These are phyloP conservation scores for Lactarius quietus DNA, from an alignment of 768 basidiomycete genomes.

Conservation along the genomic window DNA sequence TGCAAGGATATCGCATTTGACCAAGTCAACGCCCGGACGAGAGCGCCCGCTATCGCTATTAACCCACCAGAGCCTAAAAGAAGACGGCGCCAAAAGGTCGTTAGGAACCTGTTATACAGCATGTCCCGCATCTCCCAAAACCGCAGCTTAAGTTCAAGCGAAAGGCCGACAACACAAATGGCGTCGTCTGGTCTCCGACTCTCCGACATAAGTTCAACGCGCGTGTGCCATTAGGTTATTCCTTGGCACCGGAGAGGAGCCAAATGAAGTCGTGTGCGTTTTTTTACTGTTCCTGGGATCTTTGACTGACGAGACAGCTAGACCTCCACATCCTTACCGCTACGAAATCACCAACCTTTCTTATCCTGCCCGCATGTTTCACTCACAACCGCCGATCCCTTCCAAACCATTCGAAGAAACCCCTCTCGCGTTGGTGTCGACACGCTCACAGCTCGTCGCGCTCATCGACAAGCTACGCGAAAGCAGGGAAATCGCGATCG, in stretches of 20 bases:
- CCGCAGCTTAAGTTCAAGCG: constrained; percentile 75
- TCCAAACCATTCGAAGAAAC: constrained; percentile 61
- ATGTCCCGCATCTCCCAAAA: constrained; percentile 72
- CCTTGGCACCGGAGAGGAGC: constrained; percentile 34
- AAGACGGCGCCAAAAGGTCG: constrained; percentile 39
- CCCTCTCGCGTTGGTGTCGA: constrained; percentile 69
- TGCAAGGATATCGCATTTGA: constrained; percentile 84
- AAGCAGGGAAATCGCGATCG: constrained; percentile 82
- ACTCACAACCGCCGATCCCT: constrained; percentile 44
- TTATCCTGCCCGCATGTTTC: constrained; percentile 69
- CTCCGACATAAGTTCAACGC: constrained; percentile 80
- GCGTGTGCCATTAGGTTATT: constrained; percentile 73
- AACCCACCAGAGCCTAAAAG: constrained; percentile 40
- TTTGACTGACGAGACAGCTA: constrained; percentile 27
- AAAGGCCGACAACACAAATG: constrained; percentile 53
- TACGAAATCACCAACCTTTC: constrained; percentile 76
- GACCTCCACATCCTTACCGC: constrained; percentile 69
- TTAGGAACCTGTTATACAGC: constrained; percentile 60
- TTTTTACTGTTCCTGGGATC: neutral
- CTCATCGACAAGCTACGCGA: constrained; percentile 65
- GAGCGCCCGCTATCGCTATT: constrained; percentile 59
- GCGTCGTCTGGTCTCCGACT: constrained; percentile 60
- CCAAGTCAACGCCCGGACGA: constrained; percentile 65
- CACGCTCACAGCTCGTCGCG: constrained; percentile 46
- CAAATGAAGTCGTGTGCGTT: constrained; percentile 22